Conservation (phyloP, 2,329 filamentous ascomycete genomes). For the Aspergillus oerlinghausenensis region DNA sequence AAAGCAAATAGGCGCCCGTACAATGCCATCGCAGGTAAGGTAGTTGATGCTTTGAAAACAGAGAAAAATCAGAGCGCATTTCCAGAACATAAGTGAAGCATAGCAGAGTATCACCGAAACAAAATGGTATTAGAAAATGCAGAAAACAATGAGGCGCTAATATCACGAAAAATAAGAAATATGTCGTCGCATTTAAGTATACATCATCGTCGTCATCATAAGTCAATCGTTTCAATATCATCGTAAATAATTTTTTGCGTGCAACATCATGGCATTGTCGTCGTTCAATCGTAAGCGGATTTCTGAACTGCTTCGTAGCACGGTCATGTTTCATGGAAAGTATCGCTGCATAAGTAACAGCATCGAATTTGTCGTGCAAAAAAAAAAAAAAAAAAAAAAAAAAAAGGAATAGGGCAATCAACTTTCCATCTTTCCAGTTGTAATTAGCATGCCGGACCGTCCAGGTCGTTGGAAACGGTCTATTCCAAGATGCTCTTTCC, state of each 20-base stretch:
- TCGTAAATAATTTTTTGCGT: neutral
- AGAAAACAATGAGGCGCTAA: neutral
- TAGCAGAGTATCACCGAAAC: neutral
- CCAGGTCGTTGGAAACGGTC: slow-evolving; percentile 49
- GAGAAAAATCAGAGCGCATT: neutral
- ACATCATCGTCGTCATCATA: neutral
- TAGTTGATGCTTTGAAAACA: neutral
- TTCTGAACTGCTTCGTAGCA: neutral
- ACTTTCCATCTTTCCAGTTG: slow-evolving; percentile 27
- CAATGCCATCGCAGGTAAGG: too few species aligned
- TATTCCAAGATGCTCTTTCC: slow-evolving; percentile 56
- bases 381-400: neutral
- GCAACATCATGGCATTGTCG: neutral
- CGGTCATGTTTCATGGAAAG: neutral
- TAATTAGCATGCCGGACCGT: slow-evolving; percentile 42
- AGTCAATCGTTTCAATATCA: neutral
- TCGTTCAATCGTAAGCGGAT: neutral
- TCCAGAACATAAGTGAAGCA: neutral
- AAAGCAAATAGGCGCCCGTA: neutral
- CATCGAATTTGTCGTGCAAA: neutral
- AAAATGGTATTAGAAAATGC: neutral
- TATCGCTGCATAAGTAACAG: neutral
- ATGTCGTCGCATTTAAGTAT: neutral
- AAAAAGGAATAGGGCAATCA: neutral
- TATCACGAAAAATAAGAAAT: neutral